These are phyloP conservation scores for Pichia inconspicua DNA, from an alignment of 1,139 yeast species.

Conservation along the genomic window DNA sequence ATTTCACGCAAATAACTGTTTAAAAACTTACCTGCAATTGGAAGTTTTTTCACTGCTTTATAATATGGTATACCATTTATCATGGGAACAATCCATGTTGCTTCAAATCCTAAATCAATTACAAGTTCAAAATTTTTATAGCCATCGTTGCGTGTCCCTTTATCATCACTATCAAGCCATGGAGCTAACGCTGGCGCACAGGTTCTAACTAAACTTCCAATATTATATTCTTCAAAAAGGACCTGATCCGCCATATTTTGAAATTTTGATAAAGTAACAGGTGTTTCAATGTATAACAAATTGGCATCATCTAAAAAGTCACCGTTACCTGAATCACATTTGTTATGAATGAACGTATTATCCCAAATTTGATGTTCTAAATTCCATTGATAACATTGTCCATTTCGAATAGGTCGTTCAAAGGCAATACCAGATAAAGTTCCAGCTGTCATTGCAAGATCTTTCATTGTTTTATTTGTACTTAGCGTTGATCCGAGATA, in stretches of 20 bases:
- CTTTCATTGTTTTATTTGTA: slow-evolving; percentile 40
- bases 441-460: slow-evolving; percentile 32
- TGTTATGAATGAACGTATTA: slow-evolving; percentile 40
- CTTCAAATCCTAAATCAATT: slow-evolving; percentile 80
- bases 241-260: slow-evolving; percentile 87
- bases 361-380: slow-evolving; percentile 93
- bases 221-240: slow-evolving; percentile 88
- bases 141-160: slow-evolving; percentile 18
- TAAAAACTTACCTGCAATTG: slow-evolving; percentile 78
- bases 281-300: slow-evolving; percentile 64
- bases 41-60: slow-evolving; percentile 67
- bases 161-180: slow-evolving; percentile 35
- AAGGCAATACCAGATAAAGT: slow-evolving; percentile 54
- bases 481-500: slow-evolving; percentile 67
- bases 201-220: slow-evolving; percentile 56
- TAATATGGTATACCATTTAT: slow-evolving; percentile 72
- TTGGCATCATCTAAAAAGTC: slow-evolving; percentile 42
- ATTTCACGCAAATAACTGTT: slow-evolving; percentile 79
- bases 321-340: slow-evolving; percentile 32
- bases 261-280: slow-evolving; percentile 74
- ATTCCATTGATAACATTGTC: slow-evolving; percentile 90
- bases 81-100: slow-evolving; percentile 84
- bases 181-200: slow-evolving; percentile 67
- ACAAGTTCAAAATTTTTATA: slow-evolving; percentile 61
- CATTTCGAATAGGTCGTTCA: slow-evolving; percentile 79